Evolutionary conservation across 768 basidiomycete genomes (phyloP).

Genomic region (Tubosaeta sp.): DNA sequence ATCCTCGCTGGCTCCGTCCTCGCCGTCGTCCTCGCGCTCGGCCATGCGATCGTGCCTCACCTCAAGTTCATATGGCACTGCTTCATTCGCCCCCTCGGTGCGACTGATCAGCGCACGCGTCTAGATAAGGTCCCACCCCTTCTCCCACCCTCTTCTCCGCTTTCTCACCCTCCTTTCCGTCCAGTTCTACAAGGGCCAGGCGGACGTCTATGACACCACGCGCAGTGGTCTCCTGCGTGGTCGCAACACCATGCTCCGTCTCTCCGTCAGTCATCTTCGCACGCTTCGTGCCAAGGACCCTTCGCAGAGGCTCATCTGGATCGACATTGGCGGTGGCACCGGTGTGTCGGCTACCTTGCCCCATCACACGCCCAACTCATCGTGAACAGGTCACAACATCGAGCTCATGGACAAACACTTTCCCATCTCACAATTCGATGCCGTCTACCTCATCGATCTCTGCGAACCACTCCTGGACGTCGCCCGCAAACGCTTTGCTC

Average conservation of each 20-base stretch:
- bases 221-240: constrained; percentile 59
- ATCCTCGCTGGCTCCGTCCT: constrained; percentile 23
- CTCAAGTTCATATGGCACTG: constrained; percentile 49
- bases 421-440: constrained; percentile 56
- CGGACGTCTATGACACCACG: constrained; percentile 69
- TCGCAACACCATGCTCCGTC: constrained; percentile 64
- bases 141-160: not conserved
- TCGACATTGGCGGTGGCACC: constrained; percentile 77
- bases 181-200: constrained; percentile 66
- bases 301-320: constrained; percentile 58
- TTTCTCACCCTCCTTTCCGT: not conserved
- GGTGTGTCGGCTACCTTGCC: constrained; percentile 28
- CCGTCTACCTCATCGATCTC: constrained; percentile 68
- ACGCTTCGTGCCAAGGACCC: constrained; percentile 39
- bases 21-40: constrained; percentile 19
- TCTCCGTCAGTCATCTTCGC: constrained; percentile 61
- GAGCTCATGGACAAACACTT: constrained; percentile 66
- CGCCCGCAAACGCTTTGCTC: constrained; percentile 61
- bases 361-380: constrained; percentile 1
- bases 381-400: constrained; percentile 53
- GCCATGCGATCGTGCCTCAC: constrained; percentile 33
- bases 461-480: constrained; percentile 69
- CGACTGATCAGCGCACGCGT: constrained; percentile 39
- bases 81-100: constrained; percentile 41
- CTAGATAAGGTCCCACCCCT: constrained; percentile 37